Evolutionary conservation across 352 stramenopile genomes (phyloP), one percentile per base, ranked within the genome.

Genomic region (Aphanomyces invadans): DNA sequence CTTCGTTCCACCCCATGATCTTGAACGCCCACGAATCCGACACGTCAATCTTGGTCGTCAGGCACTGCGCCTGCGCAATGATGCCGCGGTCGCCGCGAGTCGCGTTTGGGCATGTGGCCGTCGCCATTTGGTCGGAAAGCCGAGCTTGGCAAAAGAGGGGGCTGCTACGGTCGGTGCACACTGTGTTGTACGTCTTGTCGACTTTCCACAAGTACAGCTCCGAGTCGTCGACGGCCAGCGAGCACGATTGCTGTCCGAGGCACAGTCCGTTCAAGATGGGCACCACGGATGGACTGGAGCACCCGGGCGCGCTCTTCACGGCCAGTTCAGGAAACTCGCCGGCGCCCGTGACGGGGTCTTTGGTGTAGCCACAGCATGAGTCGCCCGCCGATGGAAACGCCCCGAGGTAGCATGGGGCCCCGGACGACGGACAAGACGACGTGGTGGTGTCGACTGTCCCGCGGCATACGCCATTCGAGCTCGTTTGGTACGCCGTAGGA

Each of bases 1-100:
- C 85, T 10, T 79, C 83, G 60, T 91, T 76, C 81, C 83, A 90
- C 38, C 84, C 84, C 54, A 90, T 81, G 55, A 90, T 88, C 62
- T 85, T 82, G 25, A 91, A 71, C 32, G 73, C 88, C 81, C 82
- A 89, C 25, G 81, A 76, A 49, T 75, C 75, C 0, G 81, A 87
- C 36, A 93, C 68, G 53, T 86, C 78, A 65, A 93, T 81, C n/a
- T 78, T 78, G 3, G 84, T 89, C 25, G 82, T 87, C 62, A 90
- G 89, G 63, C 84, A 93, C 0, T 78, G 74, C 7, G 80, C 84
- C 39, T 81, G 86, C 7, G 88, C 81, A 49, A 93, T 86, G 11
- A 91, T 70, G 0, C 80, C 83, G 26, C 77, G 78, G 25, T 61
- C 33, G 9, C 25, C 36, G 12, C 49, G 15, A 29, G 64, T 74